These are phyloP conservation scores for Neurospora sp. DNA, from an alignment of 495 filamentous ascomycete species.

Conservation along the genomic window DNA sequence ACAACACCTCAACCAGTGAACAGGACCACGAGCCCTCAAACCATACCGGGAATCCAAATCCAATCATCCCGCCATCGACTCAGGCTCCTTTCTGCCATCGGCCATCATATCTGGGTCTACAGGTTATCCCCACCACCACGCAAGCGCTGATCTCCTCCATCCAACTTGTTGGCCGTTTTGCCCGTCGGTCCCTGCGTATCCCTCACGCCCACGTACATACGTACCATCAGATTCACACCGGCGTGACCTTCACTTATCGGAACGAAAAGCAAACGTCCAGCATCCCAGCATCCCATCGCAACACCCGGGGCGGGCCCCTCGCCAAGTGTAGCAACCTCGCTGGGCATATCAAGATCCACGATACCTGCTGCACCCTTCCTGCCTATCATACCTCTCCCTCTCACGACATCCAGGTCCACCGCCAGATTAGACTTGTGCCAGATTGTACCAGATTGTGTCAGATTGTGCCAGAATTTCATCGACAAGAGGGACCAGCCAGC, in stretches of 20 bases:
- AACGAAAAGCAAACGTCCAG: slow-evolving; percentile 15
- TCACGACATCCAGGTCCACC: slow-evolving; percentile 20
- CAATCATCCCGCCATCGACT: background rate
- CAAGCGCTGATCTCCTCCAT: background rate
- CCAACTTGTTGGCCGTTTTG: background rate
- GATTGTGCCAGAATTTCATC: slow-evolving; percentile 19
- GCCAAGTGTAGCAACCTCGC: slow-evolving; percentile 5
- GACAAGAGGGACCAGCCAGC: slow-evolving; percentile 10
- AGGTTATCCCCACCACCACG: background rate
- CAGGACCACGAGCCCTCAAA: background rate
- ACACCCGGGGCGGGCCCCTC: slow-evolving; percentile 3
- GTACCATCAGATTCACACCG: background rate
- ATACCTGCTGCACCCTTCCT: slow-evolving; percentile 11
- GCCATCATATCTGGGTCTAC: background rate
- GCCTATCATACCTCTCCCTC: slow-evolving; percentile 19
- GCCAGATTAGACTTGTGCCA: slow-evolving; percentile 14
- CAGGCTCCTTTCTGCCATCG: background rate
- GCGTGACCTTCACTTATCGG: slow-evolving; percentile 12
- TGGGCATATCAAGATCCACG: slow-evolving; percentile 12
- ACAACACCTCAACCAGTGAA: background rate
- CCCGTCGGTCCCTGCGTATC: background rate
- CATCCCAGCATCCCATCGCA: slow-evolving; percentile 1
- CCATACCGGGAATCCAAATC: background rate
- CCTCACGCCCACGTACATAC: background rate
- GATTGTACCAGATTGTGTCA: background rate